phyloP scores from a whole-genome alignment of 2,329 filamentous ascomycete species.

The Talaromyces sp. region DNA sequence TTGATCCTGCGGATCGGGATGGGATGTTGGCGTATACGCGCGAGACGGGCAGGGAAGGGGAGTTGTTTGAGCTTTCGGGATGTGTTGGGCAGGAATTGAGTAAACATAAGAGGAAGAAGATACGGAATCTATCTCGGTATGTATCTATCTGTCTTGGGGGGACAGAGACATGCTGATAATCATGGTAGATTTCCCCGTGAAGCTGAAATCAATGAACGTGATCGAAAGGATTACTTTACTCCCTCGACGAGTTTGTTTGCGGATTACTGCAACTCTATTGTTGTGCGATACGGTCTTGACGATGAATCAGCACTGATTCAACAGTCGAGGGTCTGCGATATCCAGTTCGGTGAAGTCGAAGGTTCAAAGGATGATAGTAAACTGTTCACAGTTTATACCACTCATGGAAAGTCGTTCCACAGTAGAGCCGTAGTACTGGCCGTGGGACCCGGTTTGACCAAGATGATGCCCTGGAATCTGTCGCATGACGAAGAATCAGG shows the following conservation, averaged over 20 bases:
- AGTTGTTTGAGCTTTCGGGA: conserved; percentile 64
- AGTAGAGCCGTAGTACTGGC: conserved; percentile 64
- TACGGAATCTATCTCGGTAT: conserved; percentile 42
- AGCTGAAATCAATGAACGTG: conserved; percentile 59
- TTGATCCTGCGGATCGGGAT: conserved; percentile 70
- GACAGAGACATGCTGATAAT: too few relatives aligned
- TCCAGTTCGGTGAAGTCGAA: conserved; percentile 53
- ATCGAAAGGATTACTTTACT: conserved; percentile 65
- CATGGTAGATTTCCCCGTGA: conserved; percentile 26
- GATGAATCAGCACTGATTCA: conserved; percentile 45
- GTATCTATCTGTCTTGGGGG: conserved; percentile 28
- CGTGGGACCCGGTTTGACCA: conserved; percentile 62
- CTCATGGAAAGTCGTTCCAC: conserved; percentile 50
- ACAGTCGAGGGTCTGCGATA: conserved; percentile 56
- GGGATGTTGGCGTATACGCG: conserved; percentile 66
- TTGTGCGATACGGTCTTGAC: conserved; percentile 55
- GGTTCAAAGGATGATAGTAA: conserved; percentile 41
- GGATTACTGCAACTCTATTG: conserved; percentile 57
- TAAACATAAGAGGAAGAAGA: conserved; percentile 70
- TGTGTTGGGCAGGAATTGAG: conserved; percentile 76
- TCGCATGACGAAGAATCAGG: conserved; percentile 42
- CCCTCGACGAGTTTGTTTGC: conserved; percentile 59
- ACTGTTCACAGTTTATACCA: conserved; percentile 58
- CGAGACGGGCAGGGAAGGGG: conserved; percentile 53
- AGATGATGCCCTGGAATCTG: conserved; percentile 43